These are phyloP conservation scores for Rhodotorula diobovata DNA, from an alignment of 768 basidiomycete genomes.

Conservation along the genomic window DNA sequence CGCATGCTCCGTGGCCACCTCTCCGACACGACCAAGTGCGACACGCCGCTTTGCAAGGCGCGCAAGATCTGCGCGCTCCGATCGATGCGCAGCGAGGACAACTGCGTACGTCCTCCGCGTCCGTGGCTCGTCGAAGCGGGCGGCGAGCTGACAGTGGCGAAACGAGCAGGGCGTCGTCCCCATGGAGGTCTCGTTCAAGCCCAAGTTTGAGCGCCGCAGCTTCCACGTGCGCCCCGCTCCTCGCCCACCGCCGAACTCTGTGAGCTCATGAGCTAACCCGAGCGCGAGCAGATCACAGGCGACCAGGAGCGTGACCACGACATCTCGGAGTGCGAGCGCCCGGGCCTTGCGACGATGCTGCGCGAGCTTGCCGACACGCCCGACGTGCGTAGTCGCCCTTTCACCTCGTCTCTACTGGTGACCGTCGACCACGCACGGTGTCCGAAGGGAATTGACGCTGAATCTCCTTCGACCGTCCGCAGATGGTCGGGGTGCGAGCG, in stretches of 20 bases:
- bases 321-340: conserved; percentile 31
- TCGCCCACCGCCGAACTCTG: no score
- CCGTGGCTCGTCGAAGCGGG: not conserved
- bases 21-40: conserved; percentile 45
- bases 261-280: no score
- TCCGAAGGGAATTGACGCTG: no score
- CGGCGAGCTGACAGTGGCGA: no score
- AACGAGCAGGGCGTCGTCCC: conserved; percentile 17
- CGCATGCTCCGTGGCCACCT: conserved; percentile 48
- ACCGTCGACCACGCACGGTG: no score
- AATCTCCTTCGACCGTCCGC: no score
- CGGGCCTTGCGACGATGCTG: conserved; percentile 31
- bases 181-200: conserved; percentile 26
- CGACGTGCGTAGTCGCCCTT: no score
- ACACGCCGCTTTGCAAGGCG: conserved; percentile 51
- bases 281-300: no score
- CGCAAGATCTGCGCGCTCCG: conserved; percentile 53
- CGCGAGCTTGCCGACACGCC: conserved; percentile 18
- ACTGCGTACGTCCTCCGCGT: conserved; percentile 19
- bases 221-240: no score
- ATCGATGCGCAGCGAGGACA: conserved; percentile 46
- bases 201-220: no score
- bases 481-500: no score
- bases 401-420: no score
- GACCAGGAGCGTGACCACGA: conserved; percentile 35